Evolutionary conservation across 176 grass and related monocot species (phyloP).

Genomic region (Cenchrus americanus): DNA sequence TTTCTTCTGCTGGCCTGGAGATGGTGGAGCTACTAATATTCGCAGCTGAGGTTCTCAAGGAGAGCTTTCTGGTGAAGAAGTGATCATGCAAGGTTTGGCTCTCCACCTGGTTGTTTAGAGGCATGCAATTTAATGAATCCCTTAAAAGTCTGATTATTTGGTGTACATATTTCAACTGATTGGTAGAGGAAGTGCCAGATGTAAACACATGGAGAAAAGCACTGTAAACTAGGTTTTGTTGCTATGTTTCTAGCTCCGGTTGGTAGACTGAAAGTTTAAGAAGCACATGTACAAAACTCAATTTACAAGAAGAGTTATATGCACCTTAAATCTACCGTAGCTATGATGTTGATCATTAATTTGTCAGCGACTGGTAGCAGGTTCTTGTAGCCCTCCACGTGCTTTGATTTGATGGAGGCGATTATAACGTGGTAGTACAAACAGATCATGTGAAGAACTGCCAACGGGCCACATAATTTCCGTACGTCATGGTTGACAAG

Average conservation of each 20-base stretch:
- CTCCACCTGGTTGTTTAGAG: background rate
- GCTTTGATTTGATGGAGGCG: background rate
- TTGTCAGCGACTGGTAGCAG: background rate
- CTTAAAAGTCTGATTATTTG: background rate
- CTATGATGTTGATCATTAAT: background rate
- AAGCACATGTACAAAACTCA: background rate
- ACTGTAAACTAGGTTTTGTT: constrained; percentile 4
- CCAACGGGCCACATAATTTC: no score
- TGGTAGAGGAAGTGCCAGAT: background rate
- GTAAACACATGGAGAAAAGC: background rate
- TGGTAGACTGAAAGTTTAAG: constrained; percentile 1
- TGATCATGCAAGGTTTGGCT: background rate
- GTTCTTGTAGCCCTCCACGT: background rate
- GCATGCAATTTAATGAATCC: constrained; percentile 6
- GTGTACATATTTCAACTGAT: constrained; percentile 27
- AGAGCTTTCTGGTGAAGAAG: constrained; percentile 55
- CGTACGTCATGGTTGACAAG: constrained; percentile 1
- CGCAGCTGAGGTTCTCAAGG: constrained; percentile 61
- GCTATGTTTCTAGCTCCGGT: background rate
- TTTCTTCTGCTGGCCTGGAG: constrained; percentile 65
- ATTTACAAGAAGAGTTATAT: background rate
- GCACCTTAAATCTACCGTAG: background rate
- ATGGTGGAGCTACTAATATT: constrained; percentile 92
- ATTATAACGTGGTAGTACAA: background rate
- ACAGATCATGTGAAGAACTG: background rate